Percentiles rank a stretch among this genome's conserved stretches.
Evolutionary conservation across 805 yeast species (phyloP).

Genomic region (Ogataea philodendri): DNA sequence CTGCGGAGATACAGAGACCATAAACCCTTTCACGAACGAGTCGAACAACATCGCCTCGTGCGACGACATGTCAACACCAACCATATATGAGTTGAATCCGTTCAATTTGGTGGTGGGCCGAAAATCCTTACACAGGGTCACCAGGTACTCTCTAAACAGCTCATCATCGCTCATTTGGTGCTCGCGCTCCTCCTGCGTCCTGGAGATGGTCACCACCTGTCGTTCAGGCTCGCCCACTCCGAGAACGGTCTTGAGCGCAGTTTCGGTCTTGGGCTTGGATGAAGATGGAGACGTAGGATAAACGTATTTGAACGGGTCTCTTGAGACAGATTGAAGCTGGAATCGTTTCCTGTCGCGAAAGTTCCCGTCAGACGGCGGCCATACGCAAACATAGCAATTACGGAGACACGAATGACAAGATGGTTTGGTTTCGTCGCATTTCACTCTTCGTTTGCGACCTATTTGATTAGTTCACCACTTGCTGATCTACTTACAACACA

Average conservation of each 20-base stretch:
- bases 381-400: constrained; percentile 14
- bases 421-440: constrained; percentile 27
- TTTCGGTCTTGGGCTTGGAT: neutral
- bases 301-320: constrained; percentile 13
- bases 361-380: constrained; percentile 13
- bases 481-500: constrained; percentile 28
- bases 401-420: constrained; percentile 19
- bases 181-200: constrained; percentile 7
- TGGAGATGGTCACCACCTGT: neutral
- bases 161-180: constrained; percentile 23
- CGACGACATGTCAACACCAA: constrained; percentile 18
- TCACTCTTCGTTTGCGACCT: constrained; percentile 27
- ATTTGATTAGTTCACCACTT: neutral
- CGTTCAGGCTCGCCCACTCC: neutral
- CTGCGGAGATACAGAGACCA: constrained; percentile 42
- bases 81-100: constrained; percentile 17
- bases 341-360: constrained; percentile 17
- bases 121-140: constrained; percentile 12
- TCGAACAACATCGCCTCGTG: constrained; percentile 28
- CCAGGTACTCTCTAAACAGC: constrained; percentile 24
- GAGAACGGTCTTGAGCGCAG: no score
- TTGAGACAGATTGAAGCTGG: constrained; percentile 16
- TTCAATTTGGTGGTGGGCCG: constrained; percentile 12
- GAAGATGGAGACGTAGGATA: constrained; percentile 7
- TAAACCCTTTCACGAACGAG: constrained; percentile 41